Evolutionary conservation across 495 filamentous ascomycete species (phyloP).

Genomic region (Xylaria curta): DNA sequence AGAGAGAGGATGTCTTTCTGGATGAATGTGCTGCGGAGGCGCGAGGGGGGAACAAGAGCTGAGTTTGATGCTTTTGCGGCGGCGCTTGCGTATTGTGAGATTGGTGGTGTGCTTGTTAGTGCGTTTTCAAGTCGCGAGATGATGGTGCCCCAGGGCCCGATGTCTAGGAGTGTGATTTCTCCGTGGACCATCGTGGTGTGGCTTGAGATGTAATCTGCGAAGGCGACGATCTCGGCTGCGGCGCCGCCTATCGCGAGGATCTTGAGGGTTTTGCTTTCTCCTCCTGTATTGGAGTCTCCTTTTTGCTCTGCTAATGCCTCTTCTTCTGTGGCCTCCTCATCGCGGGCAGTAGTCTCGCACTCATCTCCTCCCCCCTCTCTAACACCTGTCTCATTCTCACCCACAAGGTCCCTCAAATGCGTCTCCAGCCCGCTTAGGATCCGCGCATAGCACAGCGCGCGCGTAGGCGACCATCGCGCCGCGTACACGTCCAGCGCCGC

Average conservation of each 20-base stretch:
- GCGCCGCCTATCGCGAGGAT: conserved; percentile 83
- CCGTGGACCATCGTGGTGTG: conserved; percentile 28
- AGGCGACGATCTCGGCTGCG: conserved; percentile 81
- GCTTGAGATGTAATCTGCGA: conserved; percentile 67
- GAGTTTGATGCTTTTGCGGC: conserved; percentile 52
- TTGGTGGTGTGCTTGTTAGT: conserved; percentile 53
- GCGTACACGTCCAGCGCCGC: conserved; percentile 80
- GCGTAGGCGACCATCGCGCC: conserved; percentile 81
- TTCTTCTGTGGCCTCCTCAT: background rate
- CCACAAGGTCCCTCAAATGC: conserved; percentile 40
- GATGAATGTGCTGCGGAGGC: conserved; percentile 58
- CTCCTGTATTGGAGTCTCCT: background rate
- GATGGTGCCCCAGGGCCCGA: conserved; percentile 75
- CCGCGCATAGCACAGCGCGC: conserved; percentile 78
- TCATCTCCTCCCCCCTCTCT: background rate
- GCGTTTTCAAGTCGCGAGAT: conserved; percentile 56
- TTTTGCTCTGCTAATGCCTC: background rate
- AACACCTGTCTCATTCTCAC: background rate
- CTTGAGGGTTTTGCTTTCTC: conserved; percentile 34
- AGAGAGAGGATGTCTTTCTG: conserved; percentile 69
- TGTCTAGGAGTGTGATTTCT: conserved; percentile 74
- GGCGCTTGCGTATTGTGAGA: conserved; percentile 63
- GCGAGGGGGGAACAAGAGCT: conserved; percentile 46
- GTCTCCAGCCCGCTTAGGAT: conserved; percentile 62
- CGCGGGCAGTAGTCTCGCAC: background rate